Base-by-base conservation (phyloP, 371 early-diverging fungal genomes). In the Rhizopus delemar region DNA sequence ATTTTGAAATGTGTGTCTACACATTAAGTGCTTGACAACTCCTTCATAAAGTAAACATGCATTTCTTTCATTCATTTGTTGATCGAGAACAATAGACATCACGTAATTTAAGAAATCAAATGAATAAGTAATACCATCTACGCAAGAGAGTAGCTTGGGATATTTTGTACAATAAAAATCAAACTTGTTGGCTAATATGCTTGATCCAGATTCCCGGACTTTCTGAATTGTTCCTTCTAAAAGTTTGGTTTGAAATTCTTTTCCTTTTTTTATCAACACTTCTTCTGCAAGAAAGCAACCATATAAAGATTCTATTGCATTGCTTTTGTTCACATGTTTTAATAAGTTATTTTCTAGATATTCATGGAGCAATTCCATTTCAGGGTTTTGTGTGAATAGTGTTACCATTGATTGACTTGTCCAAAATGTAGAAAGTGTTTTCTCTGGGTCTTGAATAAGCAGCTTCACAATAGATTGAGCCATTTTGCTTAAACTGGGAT, bases 91-190 rank as follows among this genome's bases (percentile, higher is more conserved):
- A 15, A 15, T 43, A 5, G 43, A 11, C 7, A 43, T 43, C 7
- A 78, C 46, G 53, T 71, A 70, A 35, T 74, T 70, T 0, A 74
- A 38, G 51, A 74, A 78, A 8, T 70, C 75, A 53, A 66, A 66
- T 0, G 78, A 69, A 15, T 74, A 74, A 12, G 65, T 70, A 51
- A 78, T 69, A 2, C 75, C 78, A 56, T 78, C 78, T 22, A 78
- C 70, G 34, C 75, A 78, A 3, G 74, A 74, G 29, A 74, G 43
- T 8, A 78, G 38, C 3, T 73, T 70, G 1, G 78, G 75, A 34
- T 74, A 78, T 48, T 73, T 43, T 5, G 43, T 43, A 43, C 43
- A 43, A 15, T 43, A 70, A 32, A 68, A 70, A 15, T 59, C 51
- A 45, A 73, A 73, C 15, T 73, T 54, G 29, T 66, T 58, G 53